These are phyloP conservation scores for Pyrenopolyporus hunteri DNA, from an alignment of 495 filamentous ascomycete species.

Conservation along the genomic window DNA sequence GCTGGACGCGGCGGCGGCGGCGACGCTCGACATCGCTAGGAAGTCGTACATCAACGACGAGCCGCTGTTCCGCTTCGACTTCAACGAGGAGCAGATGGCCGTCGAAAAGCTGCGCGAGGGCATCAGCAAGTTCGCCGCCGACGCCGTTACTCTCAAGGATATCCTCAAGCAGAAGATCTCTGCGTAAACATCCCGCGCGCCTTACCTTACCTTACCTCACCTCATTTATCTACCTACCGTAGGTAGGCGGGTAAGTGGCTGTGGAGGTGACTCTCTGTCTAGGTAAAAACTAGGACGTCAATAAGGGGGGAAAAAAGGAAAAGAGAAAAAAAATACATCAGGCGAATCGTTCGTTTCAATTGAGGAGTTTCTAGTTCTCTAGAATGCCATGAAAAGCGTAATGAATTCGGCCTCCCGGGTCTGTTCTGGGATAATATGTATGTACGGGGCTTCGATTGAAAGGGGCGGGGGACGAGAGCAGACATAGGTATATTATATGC, in stretches of 20 bases:
- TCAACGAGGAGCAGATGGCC: slow-evolving; percentile 99
- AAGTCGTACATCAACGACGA: slow-evolving; percentile 91
- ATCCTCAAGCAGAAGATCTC: slow-evolving; percentile 85
- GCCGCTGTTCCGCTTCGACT: slow-evolving; percentile 92
- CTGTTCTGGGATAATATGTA: neutral
- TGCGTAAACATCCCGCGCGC: slow-evolving; percentile 31
- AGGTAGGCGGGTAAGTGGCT: neutral
- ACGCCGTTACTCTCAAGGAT: slow-evolving; percentile 90
- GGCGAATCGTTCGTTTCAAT: neutral
- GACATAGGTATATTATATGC: no score
- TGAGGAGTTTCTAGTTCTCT: slow-evolving; percentile 4
- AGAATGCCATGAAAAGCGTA: no score
- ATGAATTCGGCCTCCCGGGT: slow-evolving; percentile 1
- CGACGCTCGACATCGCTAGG: slow-evolving; percentile 77
- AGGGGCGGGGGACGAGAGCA: no score
- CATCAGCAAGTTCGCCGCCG: slow-evolving; percentile 98
- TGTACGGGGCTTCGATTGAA: neutral
- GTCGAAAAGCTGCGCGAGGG: slow-evolving; percentile 98
- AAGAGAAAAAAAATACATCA: neutral
- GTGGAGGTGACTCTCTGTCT: neutral
- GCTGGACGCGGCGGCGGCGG: slow-evolving; percentile 73
- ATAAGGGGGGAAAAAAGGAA: neutral
- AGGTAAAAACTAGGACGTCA: neutral
- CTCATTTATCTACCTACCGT: neutral
- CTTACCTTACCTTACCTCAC: neutral